Percentiles rank a stretch among this genome's conserved stretches.
Evolutionary conservation across 1,284 basidiomycete genomes (phyloP).

Genomic region (Grifola frondosa): DNA sequence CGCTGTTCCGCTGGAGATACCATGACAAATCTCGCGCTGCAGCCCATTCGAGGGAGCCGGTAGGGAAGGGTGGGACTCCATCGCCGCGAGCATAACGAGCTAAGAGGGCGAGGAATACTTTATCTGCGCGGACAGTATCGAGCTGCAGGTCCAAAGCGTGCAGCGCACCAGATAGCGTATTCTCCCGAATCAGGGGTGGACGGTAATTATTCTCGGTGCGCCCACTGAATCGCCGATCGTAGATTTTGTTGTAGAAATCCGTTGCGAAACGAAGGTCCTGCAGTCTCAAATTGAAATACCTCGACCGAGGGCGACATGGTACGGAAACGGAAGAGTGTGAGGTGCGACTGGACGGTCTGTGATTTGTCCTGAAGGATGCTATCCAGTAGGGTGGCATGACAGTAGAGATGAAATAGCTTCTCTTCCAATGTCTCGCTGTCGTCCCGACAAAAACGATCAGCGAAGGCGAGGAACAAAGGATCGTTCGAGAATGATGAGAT

Average conservation of each 20-base stretch:
- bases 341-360: conserved; percentile 70
- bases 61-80: conserved; percentile 16
- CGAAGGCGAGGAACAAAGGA: conserved; percentile 71
- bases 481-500: conserved; percentile 84
- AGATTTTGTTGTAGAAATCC: conserved; percentile 74
- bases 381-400: conserved; percentile 80
- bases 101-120: conserved; percentile 47
- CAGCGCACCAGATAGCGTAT: conserved; percentile 61
- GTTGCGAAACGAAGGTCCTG: conserved; percentile 70
- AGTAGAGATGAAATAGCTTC: conserved; percentile 68
- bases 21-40: conserved; percentile 41
- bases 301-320: conserved; percentile 52
- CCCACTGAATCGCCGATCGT: conserved; percentile 69
- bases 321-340: conserved; percentile 69
- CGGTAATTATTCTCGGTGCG: conserved; percentile 59
- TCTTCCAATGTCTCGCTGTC: conserved; percentile 56
- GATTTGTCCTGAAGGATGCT: conserved; percentile 89
- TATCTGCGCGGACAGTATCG: conserved; percentile 42
- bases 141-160: conserved; percentile 60
- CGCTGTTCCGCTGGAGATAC: conserved; percentile 68
- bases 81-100: conserved; percentile 48
- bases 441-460: conserved; percentile 69
- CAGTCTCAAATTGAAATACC: conserved; percentile 62
- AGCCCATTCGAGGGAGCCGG: conserved; percentile 36
- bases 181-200: conserved; percentile 66